Evolutionary conservation across 345 rosid species (phyloP).

Genomic region (Microcos paniculata): DNA sequence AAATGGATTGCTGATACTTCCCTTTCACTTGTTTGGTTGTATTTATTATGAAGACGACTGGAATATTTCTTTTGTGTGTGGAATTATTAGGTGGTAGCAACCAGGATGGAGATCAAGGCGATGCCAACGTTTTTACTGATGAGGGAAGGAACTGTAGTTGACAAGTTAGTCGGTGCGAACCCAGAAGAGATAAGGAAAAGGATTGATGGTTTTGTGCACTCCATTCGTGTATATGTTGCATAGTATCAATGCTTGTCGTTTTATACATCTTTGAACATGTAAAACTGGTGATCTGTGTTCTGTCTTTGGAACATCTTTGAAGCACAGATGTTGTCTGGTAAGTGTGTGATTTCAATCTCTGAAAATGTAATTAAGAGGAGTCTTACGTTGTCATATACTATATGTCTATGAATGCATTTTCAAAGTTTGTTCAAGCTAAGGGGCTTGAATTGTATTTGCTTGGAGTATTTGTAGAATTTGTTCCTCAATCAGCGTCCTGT

Average conservation of each 20-base stretch:
- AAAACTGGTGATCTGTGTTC: background rate
- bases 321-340: background rate
- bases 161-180: conserved; percentile 88
- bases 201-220: conserved; percentile 60
- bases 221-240: conserved; percentile 39
- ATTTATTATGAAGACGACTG: background rate
- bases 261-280: conserved; percentile 3
- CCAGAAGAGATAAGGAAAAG: conserved; percentile 87
- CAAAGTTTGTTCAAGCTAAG: background rate
- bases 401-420: background rate
- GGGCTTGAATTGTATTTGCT: background rate
- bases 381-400: background rate
- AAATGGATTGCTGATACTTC: background rate
- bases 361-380: background rate
- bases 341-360: background rate
- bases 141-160: conserved; percentile 57
- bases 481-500: background rate
- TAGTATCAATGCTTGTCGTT: background rate
- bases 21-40: background rate
- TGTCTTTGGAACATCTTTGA: background rate
- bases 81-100: conserved; percentile 66
- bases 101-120: conserved; percentile 69
- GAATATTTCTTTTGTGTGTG: conserved; percentile 12
- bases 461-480: background rate
- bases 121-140: conserved; percentile 89